Base-by-base conservation (phyloP, 331 rosid species). In the Pyracantha coccinea region DNA sequence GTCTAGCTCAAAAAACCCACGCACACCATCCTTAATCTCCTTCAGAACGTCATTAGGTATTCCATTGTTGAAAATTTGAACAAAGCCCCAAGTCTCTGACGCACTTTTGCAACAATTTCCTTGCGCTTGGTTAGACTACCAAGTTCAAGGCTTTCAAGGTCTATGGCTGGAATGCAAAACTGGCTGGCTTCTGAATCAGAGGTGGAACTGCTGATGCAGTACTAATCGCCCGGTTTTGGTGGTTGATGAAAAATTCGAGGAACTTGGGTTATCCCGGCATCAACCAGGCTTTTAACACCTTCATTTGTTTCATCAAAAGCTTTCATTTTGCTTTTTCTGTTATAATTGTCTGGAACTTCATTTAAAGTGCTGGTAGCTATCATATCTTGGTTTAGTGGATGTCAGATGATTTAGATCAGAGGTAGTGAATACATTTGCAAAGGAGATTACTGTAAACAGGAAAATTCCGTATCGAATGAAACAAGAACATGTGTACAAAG, bases 211-310 rank as follows among this genome's bases (percentile, higher is more conserved):
- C 9, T 58, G 41, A 28, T 55, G 52, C 13, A 62, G 6, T 59
- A 41, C 47, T 1, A 14, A 33, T 78, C 80, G 1, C 24, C 17
- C 3, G 1, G 15, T 12, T 41, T 41, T 7, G 38, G 78, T 29
- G 83, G 88, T 16, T 79, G 84, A 75, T 70, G 10, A 69, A 91
- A 91, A 5, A 87, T 69, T 9, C 29, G 61, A 61, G 97, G 92
- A 13, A 91, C 70, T 55, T 84, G 69, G 0, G 86, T 35, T 4
- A 82, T 27, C 0, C 88, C 89, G 23, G 90, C 83, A 80, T 91
- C 96, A 9, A 84, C 86, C 9, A 89, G 88, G 16, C 93, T 92
- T 72, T 89, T 89, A 0, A 86, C 93, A 45, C 96, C 93, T 15
- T 79, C 70, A 68, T 84, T 92, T 9, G 93, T 81, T 20, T 92